Conservation (phyloP, 2,329 filamentous ascomycete genomes). For the Paracoccidioides brasiliensis region DNA sequence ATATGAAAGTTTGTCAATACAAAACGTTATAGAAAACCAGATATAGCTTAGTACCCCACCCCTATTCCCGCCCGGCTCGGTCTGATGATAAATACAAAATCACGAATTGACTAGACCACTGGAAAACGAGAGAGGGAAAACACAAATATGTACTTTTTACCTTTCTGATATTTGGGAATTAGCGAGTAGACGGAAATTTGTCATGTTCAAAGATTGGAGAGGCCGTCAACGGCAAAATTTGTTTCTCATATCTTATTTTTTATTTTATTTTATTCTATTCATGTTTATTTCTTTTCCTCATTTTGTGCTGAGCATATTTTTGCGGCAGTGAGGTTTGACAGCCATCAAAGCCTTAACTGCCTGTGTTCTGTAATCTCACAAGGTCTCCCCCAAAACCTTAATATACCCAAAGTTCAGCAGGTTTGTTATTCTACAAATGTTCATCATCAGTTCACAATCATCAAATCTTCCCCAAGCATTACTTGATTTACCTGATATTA, state of each 20-base stretch:
- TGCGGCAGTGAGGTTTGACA: not conserved
- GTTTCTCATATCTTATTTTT: not conserved
- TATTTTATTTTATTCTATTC: not conserved
- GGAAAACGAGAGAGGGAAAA: not conserved
- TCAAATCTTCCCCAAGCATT: not conserved
- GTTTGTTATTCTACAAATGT: not conserved
- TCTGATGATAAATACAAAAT: not conserved
- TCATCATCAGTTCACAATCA: not conserved
- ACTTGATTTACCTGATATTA: not conserved
- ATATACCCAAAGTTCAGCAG: not conserved
- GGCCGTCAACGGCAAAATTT: not conserved
- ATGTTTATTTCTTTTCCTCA: not conserved
- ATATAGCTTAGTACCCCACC: conserved; percentile 1
- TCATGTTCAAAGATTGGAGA: not conserved
- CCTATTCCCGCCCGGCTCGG: not conserved
- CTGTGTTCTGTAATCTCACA: not conserved
- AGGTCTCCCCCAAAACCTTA: not conserved
- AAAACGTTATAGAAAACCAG: conserved; percentile 7
- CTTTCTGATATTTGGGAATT: not conserved
- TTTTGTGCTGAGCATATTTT: not conserved
- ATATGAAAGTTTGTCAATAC: conserved; percentile 20
- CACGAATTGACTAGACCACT: not conserved
- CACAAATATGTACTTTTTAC: not conserved
- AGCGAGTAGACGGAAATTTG: not conserved
- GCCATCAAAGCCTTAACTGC: not conserved